Conservation (phyloP, 768 basidiomycete species). For the Amanita phalloides region DNA sequence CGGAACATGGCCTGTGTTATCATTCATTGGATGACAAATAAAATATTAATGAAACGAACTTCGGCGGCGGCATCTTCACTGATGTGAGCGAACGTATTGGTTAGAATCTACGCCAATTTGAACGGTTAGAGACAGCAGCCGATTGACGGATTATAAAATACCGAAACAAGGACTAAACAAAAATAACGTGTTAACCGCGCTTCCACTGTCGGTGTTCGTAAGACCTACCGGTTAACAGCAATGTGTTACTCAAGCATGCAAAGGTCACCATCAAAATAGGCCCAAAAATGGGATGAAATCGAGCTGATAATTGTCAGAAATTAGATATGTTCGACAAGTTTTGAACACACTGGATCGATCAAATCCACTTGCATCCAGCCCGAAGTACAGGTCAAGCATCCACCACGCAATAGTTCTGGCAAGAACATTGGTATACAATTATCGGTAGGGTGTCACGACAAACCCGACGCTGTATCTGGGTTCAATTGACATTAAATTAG, state of each 20-base stretch:
- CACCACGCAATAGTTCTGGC: slow-evolving; percentile 69
- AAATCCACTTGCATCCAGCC: slow-evolving; percentile 90
- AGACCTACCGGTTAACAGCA: slow-evolving; percentile 69
- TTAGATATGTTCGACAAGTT: slow-evolving; percentile 3
- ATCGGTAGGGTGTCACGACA: background rate
- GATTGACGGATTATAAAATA: slow-evolving; percentile 20
- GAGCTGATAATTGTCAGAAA: slow-evolving; percentile 23
- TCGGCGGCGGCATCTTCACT: slow-evolving; percentile 91
- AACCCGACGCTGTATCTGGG: slow-evolving; percentile 22
- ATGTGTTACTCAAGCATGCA: slow-evolving; percentile 85
- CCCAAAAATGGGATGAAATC: slow-evolving; percentile 83
- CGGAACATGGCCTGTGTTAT: slow-evolving; percentile 78
- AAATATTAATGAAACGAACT: slow-evolving; percentile 25
- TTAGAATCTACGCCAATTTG: slow-evolving; percentile 55
- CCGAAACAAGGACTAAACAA: slow-evolving; percentile 62
- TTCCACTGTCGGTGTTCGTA: background rate
- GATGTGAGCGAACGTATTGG: slow-evolving; percentile 91
- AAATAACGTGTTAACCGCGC: slow-evolving; percentile 5
- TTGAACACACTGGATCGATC: slow-evolving; percentile 57
- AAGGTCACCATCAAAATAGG: slow-evolving; percentile 88
- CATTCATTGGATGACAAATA: background rate
- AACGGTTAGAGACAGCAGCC: background rate
- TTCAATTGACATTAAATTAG: slow-evolving; percentile 2
- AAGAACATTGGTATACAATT: background rate
- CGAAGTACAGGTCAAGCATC: slow-evolving; percentile 92